Percentiles rank a stretch among this genome's conserved stretches.
Evolutionary conservation across 371 early-diverging fungal species (phyloP).

Genomic region (Gilbertella persicaria): DNA sequence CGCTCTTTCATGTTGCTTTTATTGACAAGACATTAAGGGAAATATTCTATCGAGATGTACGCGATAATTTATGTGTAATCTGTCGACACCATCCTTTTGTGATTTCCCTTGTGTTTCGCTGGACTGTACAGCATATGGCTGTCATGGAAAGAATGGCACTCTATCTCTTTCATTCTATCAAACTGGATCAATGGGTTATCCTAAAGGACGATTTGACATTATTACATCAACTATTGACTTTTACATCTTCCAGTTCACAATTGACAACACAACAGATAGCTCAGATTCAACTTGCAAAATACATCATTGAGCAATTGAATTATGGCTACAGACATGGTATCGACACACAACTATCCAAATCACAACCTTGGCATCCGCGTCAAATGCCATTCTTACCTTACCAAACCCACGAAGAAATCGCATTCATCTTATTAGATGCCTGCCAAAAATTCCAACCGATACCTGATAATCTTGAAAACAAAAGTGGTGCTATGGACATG

Average conservation of each 20-base stretch:
- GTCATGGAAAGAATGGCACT: slow-evolving; percentile 54
- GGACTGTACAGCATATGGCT: slow-evolving; percentile 46
- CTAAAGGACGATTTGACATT: slow-evolving; percentile 39
- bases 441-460: slow-evolving; percentile 37
- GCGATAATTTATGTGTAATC: slow-evolving; percentile 47
- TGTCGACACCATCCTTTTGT: slow-evolving; percentile 42
- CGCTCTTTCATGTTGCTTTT: slow-evolving; percentile 51
- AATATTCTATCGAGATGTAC: slow-evolving; percentile 52
- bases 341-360: slow-evolving; percentile 22
- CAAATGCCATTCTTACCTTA: slow-evolving; percentile 25
- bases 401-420: slow-evolving; percentile 41
- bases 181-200: slow-evolving; percentile 46
- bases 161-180: slow-evolving; percentile 54
- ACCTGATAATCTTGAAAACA: slow-evolving; percentile 21
- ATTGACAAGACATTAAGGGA: slow-evolving; percentile 43
- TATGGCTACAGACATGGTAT: slow-evolving; percentile 29
- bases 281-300: slow-evolving; percentile 43
- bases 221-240: slow-evolving; percentile 37
- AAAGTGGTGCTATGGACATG: slow-evolving; percentile 22
- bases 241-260: slow-evolving; percentile 7
- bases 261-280: slow-evolving; percentile 21
- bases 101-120: slow-evolving; percentile 47
- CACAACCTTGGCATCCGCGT: slow-evolving; percentile 39
- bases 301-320: slow-evolving; percentile 48
- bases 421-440: slow-evolving; percentile 41